Base-by-base conservation (phyloP, 805 yeast genomes). In the Candida succiphila region DNA sequence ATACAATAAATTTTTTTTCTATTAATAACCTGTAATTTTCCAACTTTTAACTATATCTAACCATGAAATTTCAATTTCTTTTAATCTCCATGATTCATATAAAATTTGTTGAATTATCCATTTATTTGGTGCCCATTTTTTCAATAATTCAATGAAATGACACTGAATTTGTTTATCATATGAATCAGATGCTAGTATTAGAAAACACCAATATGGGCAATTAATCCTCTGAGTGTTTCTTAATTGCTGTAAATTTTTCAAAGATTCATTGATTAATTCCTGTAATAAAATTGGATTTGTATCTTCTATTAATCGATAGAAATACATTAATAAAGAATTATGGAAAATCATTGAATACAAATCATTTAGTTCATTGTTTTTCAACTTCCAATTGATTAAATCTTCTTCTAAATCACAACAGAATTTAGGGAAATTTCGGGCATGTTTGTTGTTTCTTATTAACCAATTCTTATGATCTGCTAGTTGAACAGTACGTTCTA, bases 61-160 rank as follows among this genome's bases (percentile, higher is more conserved):
- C 67, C 75, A 72, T 21, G 72, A 68, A 18, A 42, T 57, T 48
- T 38, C 60, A 17, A 46, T 45, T 5, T 54, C 57, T 27, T 67
- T 44, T 18, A 72, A 48, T 25, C 65, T 57, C 72, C 75, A 69
- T 12, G 69, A 60, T 43, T 72, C 78, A 38, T 58, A 58, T 39
- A 72, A 50, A 19, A 72, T 60, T 44, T 73, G 79, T 41, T 70
- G 70, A 1, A 69, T 66, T 25, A 76, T 53, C 79, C 79, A 73
- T 40, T 65, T 67, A 36, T 66, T 48, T 7, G 56, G 68, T 13
- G 53, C 49, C 24, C 52, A 45, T 6, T 44, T 38, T 54, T 65
- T 58, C 5, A 63, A 46, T 17, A 45, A 33, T 27, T 50, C 51
- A 35, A 63, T 60, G 34, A 46, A 56, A 31, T 58, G 47, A 7